Evolutionary conservation across 805 yeast genomes (phyloP).

Genomic region (Debaryomyces tyrocola): DNA sequence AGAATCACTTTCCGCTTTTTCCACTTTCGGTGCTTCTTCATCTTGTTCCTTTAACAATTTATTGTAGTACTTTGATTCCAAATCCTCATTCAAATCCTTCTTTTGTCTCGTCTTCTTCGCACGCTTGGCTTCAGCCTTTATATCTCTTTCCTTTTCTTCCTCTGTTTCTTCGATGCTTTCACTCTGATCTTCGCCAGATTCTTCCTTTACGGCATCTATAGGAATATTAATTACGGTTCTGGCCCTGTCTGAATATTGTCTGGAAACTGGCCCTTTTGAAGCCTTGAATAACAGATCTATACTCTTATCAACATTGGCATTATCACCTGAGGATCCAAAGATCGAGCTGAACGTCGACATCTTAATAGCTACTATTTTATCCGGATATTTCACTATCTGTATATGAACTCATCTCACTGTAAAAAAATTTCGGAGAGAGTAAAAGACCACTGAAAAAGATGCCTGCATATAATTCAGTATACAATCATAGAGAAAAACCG

Average conservation of each 20-base stretch:
- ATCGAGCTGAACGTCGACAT: constrained; percentile 39
- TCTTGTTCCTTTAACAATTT: constrained; percentile 44
- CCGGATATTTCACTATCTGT: background rate
- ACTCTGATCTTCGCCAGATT: constrained; percentile 17
- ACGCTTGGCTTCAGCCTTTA: constrained; percentile 16
- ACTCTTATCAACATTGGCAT: constrained; percentile 22
- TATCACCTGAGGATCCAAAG: constrained; percentile 25
- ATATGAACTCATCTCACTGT: constrained; percentile 13
- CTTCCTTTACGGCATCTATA: constrained; percentile 12
- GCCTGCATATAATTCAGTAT: background rate
- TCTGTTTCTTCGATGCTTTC: constrained; percentile 18
- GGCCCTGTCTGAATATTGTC: constrained; percentile 21
- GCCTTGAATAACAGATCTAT: constrained; percentile 32
- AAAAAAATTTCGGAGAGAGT: constrained; percentile 5
- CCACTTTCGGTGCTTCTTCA: constrained; percentile 14
- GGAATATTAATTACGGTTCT: constrained; percentile 20
- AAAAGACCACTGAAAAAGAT: background rate
- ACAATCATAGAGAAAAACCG: background rate
- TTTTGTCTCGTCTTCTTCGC: constrained; percentile 15
- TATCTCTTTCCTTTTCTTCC: constrained; percentile 19
- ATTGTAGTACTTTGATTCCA: constrained; percentile 55
- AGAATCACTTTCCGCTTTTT: constrained; percentile 8
- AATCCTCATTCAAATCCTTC: constrained; percentile 45
- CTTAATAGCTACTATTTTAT: background rate
- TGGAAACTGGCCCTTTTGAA: constrained; percentile 48